A percentile compares a stretch with the other conserved stretches of the same genome.
phyloP scores from a whole-genome alignment of 441 rosid genomes.

The Gossypium laxum region DNA sequence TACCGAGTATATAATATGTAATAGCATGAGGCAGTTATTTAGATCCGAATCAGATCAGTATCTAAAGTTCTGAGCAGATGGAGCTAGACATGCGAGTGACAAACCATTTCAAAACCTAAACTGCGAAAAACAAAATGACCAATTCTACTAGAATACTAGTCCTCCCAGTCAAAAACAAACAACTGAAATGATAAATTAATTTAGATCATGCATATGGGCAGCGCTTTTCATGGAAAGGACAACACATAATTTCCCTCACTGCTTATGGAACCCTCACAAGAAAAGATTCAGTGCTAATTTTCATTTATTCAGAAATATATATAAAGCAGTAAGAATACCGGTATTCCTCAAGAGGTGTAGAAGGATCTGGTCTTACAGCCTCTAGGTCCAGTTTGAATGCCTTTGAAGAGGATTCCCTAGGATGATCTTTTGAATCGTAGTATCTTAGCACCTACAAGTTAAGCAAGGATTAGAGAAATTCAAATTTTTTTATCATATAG shows the following conservation, averaged over 20 bases:
- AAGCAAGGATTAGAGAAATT: slow-evolving; percentile 15
- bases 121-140: neutral
- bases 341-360: slow-evolving; percentile 87
- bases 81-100: neutral
- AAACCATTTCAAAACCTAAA: slow-evolving; percentile 2
- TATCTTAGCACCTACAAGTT: slow-evolving; percentile 64
- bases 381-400: slow-evolving; percentile 74
- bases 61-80: neutral
- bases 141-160: neutral
- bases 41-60: neutral
- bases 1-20: neutral
- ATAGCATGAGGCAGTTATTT: neutral
- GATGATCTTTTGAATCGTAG: slow-evolving; percentile 74
- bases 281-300: slow-evolving; percentile 1
- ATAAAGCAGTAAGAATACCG: slow-evolving; percentile 37
- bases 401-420: slow-evolving; percentile 76
- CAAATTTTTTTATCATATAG: slow-evolving; percentile 15
- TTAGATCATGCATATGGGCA: neutral
- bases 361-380: slow-evolving; percentile 86
- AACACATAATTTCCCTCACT: neutral
- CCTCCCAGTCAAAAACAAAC: neutral
- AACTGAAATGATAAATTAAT: slow-evolving; percentile 1
- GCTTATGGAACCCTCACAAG: neutral
- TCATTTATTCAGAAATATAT: slow-evolving; percentile 10
- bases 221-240: neutral